A percentile compares a stretch with the other conserved stretches of the same genome.
Conservation (phyloP, 495 filamentous ascomycete genomes). For the Aspergillus bertholletiae region DNA sequence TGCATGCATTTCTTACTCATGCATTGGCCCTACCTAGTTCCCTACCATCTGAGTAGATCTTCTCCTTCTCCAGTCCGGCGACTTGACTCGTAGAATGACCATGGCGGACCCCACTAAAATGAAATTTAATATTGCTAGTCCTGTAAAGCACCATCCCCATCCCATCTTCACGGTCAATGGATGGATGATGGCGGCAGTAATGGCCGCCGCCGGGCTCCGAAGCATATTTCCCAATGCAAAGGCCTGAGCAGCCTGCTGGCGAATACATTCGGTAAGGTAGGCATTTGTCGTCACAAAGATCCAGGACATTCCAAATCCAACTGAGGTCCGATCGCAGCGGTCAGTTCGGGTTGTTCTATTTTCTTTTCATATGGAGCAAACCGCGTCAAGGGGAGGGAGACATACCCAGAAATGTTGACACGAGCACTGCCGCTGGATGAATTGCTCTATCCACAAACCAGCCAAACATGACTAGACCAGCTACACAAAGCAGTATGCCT, state of each 20-base stretch:
- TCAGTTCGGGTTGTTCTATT: background rate
- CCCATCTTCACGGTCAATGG: conserved; percentile 19
- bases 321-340: background rate
- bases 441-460: conserved; percentile 23
- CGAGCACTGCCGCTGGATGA: conserved; percentile 14
- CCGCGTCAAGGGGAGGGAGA: conserved; percentile 1
- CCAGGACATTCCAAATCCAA: conserved; percentile 19
- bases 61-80: conserved; percentile 4
- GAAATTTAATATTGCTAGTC: conserved; percentile 21
- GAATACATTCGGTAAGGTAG: conserved; percentile 27
- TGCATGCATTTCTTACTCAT: too few species aligned
- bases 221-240: conserved; percentile 28
- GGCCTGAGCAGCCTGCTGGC: conserved; percentile 18
- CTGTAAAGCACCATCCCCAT: conserved; percentile 28
- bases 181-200: conserved; percentile 24
- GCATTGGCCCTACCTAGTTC: background rate
- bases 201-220: conserved; percentile 27
- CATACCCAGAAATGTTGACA: background rate
- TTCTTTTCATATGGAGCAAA: background rate
- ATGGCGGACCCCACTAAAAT: conserved; percentile 5
- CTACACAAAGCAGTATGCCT: conserved; percentile 21
- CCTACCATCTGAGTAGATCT: background rate
- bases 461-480: conserved; percentile 27
- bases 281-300: conserved; percentile 28
- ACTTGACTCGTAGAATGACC: conserved; percentile 6